Evolutionary conservation across 805 yeast species (phyloP).

Genomic region (Starmerella apicola): DNA sequence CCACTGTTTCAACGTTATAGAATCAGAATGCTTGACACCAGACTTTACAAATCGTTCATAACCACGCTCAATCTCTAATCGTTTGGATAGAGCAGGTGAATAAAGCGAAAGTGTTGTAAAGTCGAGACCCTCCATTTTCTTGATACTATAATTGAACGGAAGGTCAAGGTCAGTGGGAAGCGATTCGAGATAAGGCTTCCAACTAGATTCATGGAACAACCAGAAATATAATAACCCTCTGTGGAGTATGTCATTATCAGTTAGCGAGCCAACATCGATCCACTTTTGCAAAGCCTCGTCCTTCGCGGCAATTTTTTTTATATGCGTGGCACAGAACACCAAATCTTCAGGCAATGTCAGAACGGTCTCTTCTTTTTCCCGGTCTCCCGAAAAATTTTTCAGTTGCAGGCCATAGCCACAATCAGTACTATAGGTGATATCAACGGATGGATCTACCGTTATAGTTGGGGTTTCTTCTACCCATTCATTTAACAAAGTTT

Average conservation of each 20-base stretch:
- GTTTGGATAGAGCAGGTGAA: conserved; percentile 22
- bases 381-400: not conserved
- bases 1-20: conserved; percentile 21
- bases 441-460: not conserved
- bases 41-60: conserved; percentile 16
- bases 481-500: too few species aligned
- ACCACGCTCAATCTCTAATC: conserved; percentile 16
- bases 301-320: conserved; percentile 9
- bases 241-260: conserved; percentile 13
- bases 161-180: conserved; percentile 24
- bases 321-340: conserved; percentile 5
- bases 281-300: conserved; percentile 11
- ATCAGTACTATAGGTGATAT: not conserved
- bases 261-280: conserved; percentile 6
- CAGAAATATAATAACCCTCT: conserved; percentile 17
- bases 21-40: not conserved
- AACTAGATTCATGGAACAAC: conserved; percentile 5
- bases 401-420: not conserved
- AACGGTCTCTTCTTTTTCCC: conserved; percentile 1
- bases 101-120: conserved; percentile 20
- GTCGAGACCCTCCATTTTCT: conserved; percentile 19
- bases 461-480: too few species aligned
- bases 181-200: conserved; percentile 20
- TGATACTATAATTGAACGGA: conserved; percentile 24
- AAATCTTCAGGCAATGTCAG: conserved; percentile 13